These are phyloP conservation scores for Rostrohypoxylon terebratum DNA, from an alignment of 495 filamentous ascomycete species.

Conservation along the genomic window DNA sequence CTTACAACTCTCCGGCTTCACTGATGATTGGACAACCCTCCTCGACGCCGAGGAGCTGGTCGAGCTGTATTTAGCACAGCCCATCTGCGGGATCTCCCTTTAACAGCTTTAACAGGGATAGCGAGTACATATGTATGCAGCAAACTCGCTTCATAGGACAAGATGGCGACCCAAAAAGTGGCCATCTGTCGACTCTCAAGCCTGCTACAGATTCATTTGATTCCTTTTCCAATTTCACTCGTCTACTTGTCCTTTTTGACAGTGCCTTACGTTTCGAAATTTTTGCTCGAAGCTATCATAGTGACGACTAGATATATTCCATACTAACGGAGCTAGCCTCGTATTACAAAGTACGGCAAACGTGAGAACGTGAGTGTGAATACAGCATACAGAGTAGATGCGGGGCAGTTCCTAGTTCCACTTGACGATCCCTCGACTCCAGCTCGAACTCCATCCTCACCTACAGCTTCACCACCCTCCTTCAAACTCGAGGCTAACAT, in stretches of 20 bases:
- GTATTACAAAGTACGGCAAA: slow-evolving; percentile 4
- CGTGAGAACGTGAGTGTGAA: slow-evolving; percentile 22
- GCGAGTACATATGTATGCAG: slow-evolving; percentile 18
- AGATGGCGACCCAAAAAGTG: slow-evolving; percentile 40
- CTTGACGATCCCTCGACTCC: slow-evolving; percentile 20
- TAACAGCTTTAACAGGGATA: slow-evolving; percentile 12
- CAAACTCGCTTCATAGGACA: slow-evolving; percentile 14
- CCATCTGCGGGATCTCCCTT: slow-evolving; percentile 30
- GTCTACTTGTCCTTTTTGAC: neutral
- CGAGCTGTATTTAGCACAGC: slow-evolving; percentile 32
- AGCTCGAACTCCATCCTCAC: neutral
- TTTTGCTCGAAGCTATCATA: neutral
- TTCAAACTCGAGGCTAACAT: neutral
- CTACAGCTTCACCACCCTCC: slow-evolving; percentile 1
- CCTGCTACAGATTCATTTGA: slow-evolving; percentile 3
- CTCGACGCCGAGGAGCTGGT: slow-evolving; percentile 40
- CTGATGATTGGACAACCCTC: slow-evolving; percentile 35
- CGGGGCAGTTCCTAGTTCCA: slow-evolving; percentile 20
- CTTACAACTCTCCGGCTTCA: slow-evolving; percentile 30
- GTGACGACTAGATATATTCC: neutral
- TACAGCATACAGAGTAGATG: too few species aligned
- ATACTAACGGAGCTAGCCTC: neutral
- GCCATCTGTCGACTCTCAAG: slow-evolving; percentile 24
- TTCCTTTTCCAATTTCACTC: neutral
- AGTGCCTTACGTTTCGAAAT: neutral